Percentiles rank a stretch among this genome's conserved stretches.
Evolutionary conservation across 2,329 filamentous ascomycete genomes (phyloP).

Genomic region (Fusarium equiseti): DNA sequence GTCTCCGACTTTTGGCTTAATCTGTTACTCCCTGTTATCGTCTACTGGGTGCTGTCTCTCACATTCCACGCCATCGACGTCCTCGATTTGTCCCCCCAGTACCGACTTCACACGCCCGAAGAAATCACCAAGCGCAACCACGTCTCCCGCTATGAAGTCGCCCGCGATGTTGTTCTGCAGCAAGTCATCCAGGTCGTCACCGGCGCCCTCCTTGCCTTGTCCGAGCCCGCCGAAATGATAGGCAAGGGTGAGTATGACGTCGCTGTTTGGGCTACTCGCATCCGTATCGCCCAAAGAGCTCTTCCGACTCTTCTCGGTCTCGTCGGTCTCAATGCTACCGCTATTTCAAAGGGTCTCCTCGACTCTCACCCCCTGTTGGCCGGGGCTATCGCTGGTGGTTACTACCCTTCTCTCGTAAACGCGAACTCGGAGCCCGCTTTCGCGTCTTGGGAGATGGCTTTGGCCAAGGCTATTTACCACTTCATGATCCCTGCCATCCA

Average conservation of each 20-base stretch:
- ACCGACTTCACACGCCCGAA: conserved; percentile 93
- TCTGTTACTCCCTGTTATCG: conserved; percentile 79
- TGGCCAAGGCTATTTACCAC: conserved; percentile 85
- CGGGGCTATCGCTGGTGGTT: conserved; percentile 81
- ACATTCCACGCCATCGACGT: conserved; percentile 90
- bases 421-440: conserved; percentile 77
- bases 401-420: conserved; percentile 78
- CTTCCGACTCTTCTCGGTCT: conserved; percentile 78
- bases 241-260: conserved; percentile 89
- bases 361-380: conserved; percentile 79
- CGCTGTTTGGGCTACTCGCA: conserved; percentile 86
- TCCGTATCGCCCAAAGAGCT: conserved; percentile 82
- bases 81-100: conserved; percentile 87
- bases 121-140: conserved; percentile 91
- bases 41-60: conserved; percentile 89
- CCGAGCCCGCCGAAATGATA: conserved; percentile 78
- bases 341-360: conserved; percentile 81
- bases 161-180: conserved; percentile 91
- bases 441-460: conserved; percentile 81
- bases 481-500: conserved; percentile 80
- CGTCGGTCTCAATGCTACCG: conserved; percentile 80
- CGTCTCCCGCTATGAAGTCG: conserved; percentile 84
- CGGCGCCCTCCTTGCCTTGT: conserved; percentile 73
- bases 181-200: conserved; percentile 88
- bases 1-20: conserved; percentile 85